Base-by-base conservation (phyloP, 164 flowering plant genomes). In the Aristolochia fimbriata region DNA sequence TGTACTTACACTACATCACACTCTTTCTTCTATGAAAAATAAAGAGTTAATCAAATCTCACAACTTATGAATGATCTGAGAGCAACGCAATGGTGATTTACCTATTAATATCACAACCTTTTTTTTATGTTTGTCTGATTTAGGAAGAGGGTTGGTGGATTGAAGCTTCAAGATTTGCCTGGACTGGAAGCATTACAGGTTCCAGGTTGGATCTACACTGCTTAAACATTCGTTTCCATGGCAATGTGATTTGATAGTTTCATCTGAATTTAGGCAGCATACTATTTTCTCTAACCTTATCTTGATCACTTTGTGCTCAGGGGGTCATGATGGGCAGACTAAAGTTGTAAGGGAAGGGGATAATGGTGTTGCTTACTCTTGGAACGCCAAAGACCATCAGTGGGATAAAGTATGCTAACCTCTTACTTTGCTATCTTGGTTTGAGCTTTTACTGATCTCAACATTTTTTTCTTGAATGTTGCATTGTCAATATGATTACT, bases 271-370 rank as follows among this genome's bases (percentile, higher is more conserved):
- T 24, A 37, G 43, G 43, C 9, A 22, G 30, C 27, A 3, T 50
- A 8, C 16, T 50, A 24, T 43, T 21, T 16, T 27, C 31, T 30
- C 9, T 25, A 14, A 58, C 48, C 10, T 43, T 56, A 19, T 41
- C 12, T 41, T 58, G 41, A n/a, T 21, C 22, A 17, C 16, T 22
- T 62, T 58, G 51, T 69, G 50, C 66, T 62, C 83, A 93, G 99
- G 99, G 62, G 74, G 81, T 27, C 74, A 72, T 67, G 87, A 88
- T 73, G 97, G 99, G 51, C 97, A 93, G 73, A 93, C 99, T 0
- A 90, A 82, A 73, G 66, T 90, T 60, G 84, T 93, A 50, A 80
- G 99, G 71, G 99, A 90, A 82, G 99, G 99, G 57, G 99, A 93
- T 78, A 91, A 85, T 76, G 99, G 97, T 67, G 88, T 93, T 58